Base-by-base conservation (phyloP, 495 filamentous ascomycete species). In the Tetracladium setigerum region DNA sequence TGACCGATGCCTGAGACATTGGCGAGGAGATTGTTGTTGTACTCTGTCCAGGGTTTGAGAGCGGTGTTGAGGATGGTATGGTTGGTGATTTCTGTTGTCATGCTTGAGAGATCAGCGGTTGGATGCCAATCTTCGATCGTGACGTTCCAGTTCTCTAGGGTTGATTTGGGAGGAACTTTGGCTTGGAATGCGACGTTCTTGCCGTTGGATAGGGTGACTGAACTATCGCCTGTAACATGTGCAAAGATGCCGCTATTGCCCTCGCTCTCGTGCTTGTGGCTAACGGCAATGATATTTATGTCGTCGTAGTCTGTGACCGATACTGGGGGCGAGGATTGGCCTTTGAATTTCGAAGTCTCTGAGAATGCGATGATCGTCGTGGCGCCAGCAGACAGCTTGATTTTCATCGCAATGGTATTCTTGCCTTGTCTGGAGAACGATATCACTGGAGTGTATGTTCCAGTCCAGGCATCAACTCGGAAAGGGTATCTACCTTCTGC, bases 1-100 rank as follows among this genome's bases (percentile, higher is more conserved):
- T 71, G 69, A 3, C 73, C 71, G 2, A 73, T 38, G 2, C 72
- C 73, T 24, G 69, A 72, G 11, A 65, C 56, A 16, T 74, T 71
- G 17, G 55, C 54, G 2, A 73, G 47, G 2, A 73, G 47, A 1
- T 55, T 59, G 4, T 63, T 61, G 19, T 76, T 68, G 4, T 63
- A 39, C 12, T 15, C 1, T 0, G 53, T 57, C 71, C 71, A 74
- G 0, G 70, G 62, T 4, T 64, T 30, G 0, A 71, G 58, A 2
- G 48, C 42, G 13, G 47, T 8, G 8, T 69, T 47, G 1, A 57
- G 51, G 41, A 64, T 58, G 10, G 65, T n/a, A n/a, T n/a, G 60
- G 11, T 59, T 61, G 43, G 64, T 69, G 33, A 52, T 59, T 30
- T 62, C 65, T 3, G 46, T 56, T 2, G 44, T 47, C 1, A 52